Conservation (phyloP, 176 grass and related monocot genomes). For the Chloris gayana region DNA sequence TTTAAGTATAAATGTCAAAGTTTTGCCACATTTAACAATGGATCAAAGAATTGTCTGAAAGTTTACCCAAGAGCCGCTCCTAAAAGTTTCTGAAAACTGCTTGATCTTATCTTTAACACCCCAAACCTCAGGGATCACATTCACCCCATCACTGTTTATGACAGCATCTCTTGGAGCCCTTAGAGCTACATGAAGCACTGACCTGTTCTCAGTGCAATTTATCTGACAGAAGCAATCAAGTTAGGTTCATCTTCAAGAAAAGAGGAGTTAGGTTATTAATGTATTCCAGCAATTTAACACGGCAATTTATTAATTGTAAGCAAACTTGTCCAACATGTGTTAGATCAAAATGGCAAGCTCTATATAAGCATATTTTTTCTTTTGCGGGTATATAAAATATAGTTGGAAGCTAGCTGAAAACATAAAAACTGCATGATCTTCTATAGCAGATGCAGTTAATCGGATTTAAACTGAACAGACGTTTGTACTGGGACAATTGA, state of each 20-base stretch:
- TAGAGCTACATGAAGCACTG: constrained; percentile 83
- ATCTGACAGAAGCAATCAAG: constrained; percentile 58
- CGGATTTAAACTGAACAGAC: not conserved
- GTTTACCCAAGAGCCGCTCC: constrained; percentile 90
- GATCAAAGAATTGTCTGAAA: not conserved
- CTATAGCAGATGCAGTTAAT: not conserved
- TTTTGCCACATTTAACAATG: not conserved
- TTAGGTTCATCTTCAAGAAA: not conserved
- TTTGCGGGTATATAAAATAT: too few species aligned
- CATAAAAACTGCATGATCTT: not conserved
- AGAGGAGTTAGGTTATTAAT: constrained; percentile 10
- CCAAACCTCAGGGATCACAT: constrained; percentile 88
- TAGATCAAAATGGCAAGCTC: not conserved
- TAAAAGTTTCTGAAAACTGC: constrained; percentile 85
- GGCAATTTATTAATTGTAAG: not conserved
- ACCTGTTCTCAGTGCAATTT: constrained; percentile 93
- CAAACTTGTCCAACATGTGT: not conserved
- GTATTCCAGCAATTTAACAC: not conserved
- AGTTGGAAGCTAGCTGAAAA: not conserved
- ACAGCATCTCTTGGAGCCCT: constrained; percentile 77
- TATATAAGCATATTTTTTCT: not conserved
- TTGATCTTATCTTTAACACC: constrained; percentile 91
- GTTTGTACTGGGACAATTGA: not conserved
- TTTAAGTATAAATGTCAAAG: not conserved
- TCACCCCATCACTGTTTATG: constrained; percentile 76